A percentile compares a stretch with the other conserved stretches of the same genome.
These are phyloP conservation scores for Ustilago lituana DNA, from an alignment of 1,284 basidiomycete genomes.

Conservation along the genomic window DNA sequence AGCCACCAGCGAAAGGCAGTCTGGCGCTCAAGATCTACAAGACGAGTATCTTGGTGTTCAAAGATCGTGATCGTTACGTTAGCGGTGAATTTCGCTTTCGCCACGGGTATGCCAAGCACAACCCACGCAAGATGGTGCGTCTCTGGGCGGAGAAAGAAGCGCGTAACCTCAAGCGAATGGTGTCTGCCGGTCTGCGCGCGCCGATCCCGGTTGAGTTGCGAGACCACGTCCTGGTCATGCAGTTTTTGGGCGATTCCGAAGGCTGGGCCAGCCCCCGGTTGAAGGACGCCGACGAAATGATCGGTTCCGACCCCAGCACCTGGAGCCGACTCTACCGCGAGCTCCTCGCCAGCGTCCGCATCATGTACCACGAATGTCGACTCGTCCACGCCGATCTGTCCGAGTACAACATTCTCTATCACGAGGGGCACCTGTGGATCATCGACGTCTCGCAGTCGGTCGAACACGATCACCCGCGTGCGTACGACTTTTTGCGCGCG, in stretches of 20 bases:
- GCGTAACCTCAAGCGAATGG: constrained; percentile 88
- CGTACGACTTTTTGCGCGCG: constrained; percentile 84
- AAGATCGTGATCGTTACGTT: constrained; percentile 94
- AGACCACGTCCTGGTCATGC: constrained; percentile 97
- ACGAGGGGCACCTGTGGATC: constrained; percentile 80
- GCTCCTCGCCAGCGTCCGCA: constrained; percentile 80
- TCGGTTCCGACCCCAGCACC: constrained; percentile 28
- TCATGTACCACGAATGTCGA: constrained; percentile 87
- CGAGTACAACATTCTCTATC: constrained; percentile 94
- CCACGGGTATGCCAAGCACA: constrained; percentile 87
- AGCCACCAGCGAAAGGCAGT: constrained; percentile 21
- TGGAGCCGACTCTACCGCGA: constrained; percentile 76
- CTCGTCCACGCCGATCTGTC: constrained; percentile 97
- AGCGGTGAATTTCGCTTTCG: constrained; percentile 89
- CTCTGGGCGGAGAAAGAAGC: constrained; percentile 99
- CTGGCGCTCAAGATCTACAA: constrained; percentile 93
- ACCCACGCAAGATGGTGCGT: constrained; percentile 98
- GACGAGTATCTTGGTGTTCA: constrained; percentile 96
- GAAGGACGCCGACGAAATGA: constrained; percentile 61
- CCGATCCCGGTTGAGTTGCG: constrained; percentile 91
- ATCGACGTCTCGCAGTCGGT: constrained; percentile 99
- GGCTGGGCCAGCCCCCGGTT: constrained; percentile 63
- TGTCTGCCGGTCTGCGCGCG: constrained; percentile 81
- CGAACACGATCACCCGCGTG: constrained; percentile 95
- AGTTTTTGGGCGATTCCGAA: constrained; percentile 77